A percentile compares a stretch with the other conserved stretches of the same genome.
Evolutionary conservation across 2,329 filamentous ascomycete species (phyloP).

Genomic region (Elsinoe perseae): DNA sequence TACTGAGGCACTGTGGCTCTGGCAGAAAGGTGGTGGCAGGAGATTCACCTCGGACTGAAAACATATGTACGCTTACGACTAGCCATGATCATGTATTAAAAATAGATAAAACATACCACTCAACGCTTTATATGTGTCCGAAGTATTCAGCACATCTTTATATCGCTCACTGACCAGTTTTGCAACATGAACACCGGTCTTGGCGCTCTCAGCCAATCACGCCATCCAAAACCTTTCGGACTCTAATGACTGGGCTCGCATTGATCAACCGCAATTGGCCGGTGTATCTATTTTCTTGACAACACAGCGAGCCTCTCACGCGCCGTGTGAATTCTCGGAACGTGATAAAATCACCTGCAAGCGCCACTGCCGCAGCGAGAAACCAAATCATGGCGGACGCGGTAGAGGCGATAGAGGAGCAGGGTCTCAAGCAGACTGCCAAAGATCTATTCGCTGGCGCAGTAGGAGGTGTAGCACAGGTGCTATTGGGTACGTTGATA

Average conservation of each 20-base stretch:
- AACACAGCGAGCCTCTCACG: no score
- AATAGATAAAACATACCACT: not conserved
- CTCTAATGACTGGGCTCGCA: not conserved
- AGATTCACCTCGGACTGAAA: constrained; percentile 33
- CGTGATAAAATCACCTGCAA: no score
- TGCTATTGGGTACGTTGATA: constrained; percentile 67
- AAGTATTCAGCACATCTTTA: not conserved
- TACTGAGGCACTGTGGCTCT: constrained; percentile 82
- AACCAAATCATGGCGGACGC: constrained; percentile 28
- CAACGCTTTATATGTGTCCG: not conserved
- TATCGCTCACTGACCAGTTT: not conserved
- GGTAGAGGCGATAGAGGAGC: constrained; percentile 34
- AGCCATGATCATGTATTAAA: not conserved
- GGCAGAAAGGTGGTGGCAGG: constrained; percentile 62
- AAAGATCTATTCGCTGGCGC: constrained; percentile 93
- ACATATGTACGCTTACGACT: not conserved
- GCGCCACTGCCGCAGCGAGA: not conserved
- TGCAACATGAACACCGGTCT: not conserved
- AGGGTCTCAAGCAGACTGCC: constrained; percentile 36
- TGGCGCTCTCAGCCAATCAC: constrained; percentile 14
- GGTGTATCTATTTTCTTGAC: no score
- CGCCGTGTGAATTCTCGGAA: not conserved
- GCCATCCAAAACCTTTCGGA: constrained; percentile 7
- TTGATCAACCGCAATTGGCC: no score
- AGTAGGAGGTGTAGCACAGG: constrained; percentile 85